A percentile compares a stretch with the other conserved stretches of the same genome.
Evolutionary conservation across 495 filamentous ascomycete genomes (phyloP).

Genomic region (Oleoguttula mirabilis): DNA sequence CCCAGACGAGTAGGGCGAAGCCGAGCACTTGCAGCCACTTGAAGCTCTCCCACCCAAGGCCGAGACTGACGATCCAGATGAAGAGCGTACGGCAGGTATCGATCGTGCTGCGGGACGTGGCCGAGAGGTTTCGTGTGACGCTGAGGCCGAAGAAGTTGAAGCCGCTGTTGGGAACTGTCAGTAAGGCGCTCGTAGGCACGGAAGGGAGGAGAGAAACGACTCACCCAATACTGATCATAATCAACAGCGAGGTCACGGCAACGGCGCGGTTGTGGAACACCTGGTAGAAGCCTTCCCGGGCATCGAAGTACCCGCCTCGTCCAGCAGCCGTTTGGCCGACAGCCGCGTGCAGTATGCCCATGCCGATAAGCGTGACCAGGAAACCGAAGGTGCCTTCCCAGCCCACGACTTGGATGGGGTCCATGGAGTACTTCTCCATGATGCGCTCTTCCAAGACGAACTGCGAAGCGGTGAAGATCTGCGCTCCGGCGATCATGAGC

Average conservation of each 20-base stretch:
- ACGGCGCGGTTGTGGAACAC: conserved; percentile 58
- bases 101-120: conserved; percentile 86
- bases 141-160: conserved; percentile 98
- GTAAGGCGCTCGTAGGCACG: conserved; percentile 1
- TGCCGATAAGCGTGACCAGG: conserved; percentile 61
- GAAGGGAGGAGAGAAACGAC: conserved; percentile 22
- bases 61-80: conserved; percentile 93
- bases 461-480: conserved; percentile 93
- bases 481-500: conserved; percentile 76
- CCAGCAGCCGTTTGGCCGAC: conserved; percentile 66
- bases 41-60: conserved; percentile 92
- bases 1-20: conserved; percentile 83
- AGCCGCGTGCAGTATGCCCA: conserved; percentile 64
- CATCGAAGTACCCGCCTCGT: conserved; percentile 75
- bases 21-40: conserved; percentile 93
- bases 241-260: conserved; percentile 62
- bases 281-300: conserved; percentile 69
- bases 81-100: conserved; percentile 96
- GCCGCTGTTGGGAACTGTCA: conserved; percentile 52
- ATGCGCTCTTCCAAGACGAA: conserved; percentile 95
- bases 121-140: conserved; percentile 76
- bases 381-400: conserved; percentile 96
- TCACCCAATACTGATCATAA: conserved; percentile 95
- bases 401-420: conserved; percentile 81
- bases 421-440: conserved; percentile 75